Base-by-base conservation (phyloP, 2,329 filamentous ascomycete genomes). In the Trichoderma sp. region DNA sequence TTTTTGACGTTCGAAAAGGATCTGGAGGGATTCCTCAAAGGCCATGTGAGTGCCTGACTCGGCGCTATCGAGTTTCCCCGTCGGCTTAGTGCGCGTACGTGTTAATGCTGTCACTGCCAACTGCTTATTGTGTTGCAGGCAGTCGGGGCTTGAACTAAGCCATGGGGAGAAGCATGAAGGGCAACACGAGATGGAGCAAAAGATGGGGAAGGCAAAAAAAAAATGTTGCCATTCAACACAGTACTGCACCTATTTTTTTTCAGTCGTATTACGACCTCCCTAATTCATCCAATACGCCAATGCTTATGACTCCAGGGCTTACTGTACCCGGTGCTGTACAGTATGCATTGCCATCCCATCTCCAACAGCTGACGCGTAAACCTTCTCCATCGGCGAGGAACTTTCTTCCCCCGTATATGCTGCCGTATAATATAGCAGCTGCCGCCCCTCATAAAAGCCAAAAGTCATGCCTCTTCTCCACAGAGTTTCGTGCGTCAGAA, bases 391-490 rank as follows among this genome's bases (percentile, higher is more conserved):
- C 47, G 1, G n/a, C 47, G n/a, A 24, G 47, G n/a, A 24, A 27
- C 35, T 53, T 29, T 53, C 24, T 29, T 5, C 27, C 57, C 40
- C 57, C 35, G 47, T 49, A 49, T 49, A 49, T 49, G 21, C 33
- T 11, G 2, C n/a, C 10, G 47, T 24, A 43, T 43, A 43, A 43
- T 43, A 43, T 43, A 43, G 40, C 40, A 8, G 27, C 11, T 6
- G n/a, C 57, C 10, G 33, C 24, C 35, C 35, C 27, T 19, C 61
- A 57, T 40, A 29, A n/a, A 49, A 24, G 11, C 47, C 5, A 33
- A 33, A 58, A 57, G 43, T 33, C 56, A 27, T 67, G 53, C 60
- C 55, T 67, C 19, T 31, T 27, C 64, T 29, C 64, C 64, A 67
- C 64, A 58, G 19, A n/a, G 56, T 67, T 56, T 67, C 47, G 11